Evolutionary conservation across 1,284 basidiomycete genomes (phyloP), one percentile per base, ranked within the genome.

Genomic region (Microbotryum saponariae): DNA sequence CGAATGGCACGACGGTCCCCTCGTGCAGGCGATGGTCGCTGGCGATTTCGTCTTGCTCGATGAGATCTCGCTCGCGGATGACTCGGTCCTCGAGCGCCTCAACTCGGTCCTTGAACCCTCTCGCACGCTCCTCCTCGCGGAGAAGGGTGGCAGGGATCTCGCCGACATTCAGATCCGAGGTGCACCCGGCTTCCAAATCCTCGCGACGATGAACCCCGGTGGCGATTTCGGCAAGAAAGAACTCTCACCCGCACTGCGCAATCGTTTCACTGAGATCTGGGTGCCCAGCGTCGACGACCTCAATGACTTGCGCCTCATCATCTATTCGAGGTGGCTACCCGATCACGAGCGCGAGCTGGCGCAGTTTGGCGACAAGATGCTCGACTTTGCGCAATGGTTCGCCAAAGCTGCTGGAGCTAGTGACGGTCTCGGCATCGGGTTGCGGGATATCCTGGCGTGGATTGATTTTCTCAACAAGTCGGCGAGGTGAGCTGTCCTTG

Each of bases 201-300:
- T 97, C 0, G 93, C 96, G 1, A 98, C 96, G 0, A 99, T 99
- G 96, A 99, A 99, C 74, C 96, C 96, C 0, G 96, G 96, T 44
- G 96, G 96, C 45, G 96, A 99, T 74, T 98, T 96, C 71, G 96
- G 96, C 47, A 99, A 99, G 79, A 98, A 98, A 75, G 96, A 99
- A 74, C 80, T 99, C 4, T 97, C 93, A 1, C 94, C 94, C 31
- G 96, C 96, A 0, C 80, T 99, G 51, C 84, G 96, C 29, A 99
- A 99, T 77, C 86, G 96, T 18, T 99, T 99, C 77, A 99, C 96
- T 12, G 96, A 99, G 74, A 96, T 99, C 50, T 99, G 93, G 93
- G 96, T 99, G 0, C 94, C 96, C 3, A 80, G 87, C 16, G 83
- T 98, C 47, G 85, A 90, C 62, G 81, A 86, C 63, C 81, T 85